Conservation (phyloP, 345 rosid genomes). For the Anacardium occidentale region DNA sequence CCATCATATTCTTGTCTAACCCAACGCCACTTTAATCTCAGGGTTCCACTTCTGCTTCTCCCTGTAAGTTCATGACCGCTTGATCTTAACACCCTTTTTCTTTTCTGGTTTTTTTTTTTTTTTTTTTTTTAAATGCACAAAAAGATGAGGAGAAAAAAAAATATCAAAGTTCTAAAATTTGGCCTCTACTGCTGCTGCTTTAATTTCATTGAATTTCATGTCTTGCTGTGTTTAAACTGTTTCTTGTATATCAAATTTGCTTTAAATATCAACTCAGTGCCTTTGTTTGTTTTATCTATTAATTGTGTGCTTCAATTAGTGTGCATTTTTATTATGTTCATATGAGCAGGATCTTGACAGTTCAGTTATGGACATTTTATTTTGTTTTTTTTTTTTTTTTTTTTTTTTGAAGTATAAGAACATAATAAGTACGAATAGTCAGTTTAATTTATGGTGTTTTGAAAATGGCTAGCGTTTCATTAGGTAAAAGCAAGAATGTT, state of each 20-base stretch:
- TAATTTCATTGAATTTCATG: neutral
- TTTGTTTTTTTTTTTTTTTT: neutral
- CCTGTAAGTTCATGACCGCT: conserved; percentile 20
- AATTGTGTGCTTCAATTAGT: no score
- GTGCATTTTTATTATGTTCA: no score
- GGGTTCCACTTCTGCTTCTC: conserved; percentile 30
- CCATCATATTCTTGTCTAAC: conserved; percentile 25
- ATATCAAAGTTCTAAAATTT: neutral
- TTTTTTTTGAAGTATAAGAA: neutral
- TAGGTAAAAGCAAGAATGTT: neutral
- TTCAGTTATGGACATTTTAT: neutral
- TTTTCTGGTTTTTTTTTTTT: neutral
- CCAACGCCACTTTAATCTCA: conserved; percentile 30
- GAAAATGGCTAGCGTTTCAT: neutral
- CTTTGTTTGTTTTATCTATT: no score
- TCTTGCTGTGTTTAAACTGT: no score
- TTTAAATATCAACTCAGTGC: no score
- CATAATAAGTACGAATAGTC: no score
- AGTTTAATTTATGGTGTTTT: neutral
- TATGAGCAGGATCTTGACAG: neutral
- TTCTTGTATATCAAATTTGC: no score
- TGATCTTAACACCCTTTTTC: neutral
- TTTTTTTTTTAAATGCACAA: conserved; percentile 13
- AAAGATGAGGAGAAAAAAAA: neutral
- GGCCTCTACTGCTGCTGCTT: neutral